These are phyloP conservation scores for Solanum gandarillasii DNA, from an alignment of 257 asterid genomes.

Conservation along the genomic window DNA sequence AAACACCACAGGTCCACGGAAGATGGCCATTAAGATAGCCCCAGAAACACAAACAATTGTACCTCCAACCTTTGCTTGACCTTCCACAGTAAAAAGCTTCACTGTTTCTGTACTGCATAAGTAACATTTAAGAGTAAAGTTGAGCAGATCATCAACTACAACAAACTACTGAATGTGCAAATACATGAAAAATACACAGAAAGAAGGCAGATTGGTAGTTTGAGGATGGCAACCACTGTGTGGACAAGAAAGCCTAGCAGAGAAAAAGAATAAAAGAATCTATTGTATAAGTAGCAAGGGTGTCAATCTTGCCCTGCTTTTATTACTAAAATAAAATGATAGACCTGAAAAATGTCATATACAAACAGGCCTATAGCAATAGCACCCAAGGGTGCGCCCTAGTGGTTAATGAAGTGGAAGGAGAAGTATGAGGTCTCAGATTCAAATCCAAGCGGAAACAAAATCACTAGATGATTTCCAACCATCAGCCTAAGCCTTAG, in stretches of 20 bases:
- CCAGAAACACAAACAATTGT: conserved; percentile 84
- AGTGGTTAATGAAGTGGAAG: background rate
- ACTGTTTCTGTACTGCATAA: conserved; percentile 90
- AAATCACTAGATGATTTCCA: background rate
- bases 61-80: conserved; percentile 90
- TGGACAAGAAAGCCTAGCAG: background rate
- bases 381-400: background rate
- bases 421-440: background rate
- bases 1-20: conserved; percentile 81
- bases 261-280: background rate
- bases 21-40: conserved; percentile 78
- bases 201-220: background rate
- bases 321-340: background rate
- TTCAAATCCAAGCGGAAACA: background rate
- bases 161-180: background rate
- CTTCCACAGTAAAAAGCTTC: conserved; percentile 61
- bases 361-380: background rate
- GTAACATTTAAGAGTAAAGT: conserved; percentile 20
- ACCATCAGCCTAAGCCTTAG: background rate
- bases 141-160: background rate
- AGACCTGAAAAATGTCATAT: background rate
- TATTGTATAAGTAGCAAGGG: background rate
- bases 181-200: background rate
- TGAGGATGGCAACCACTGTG: background rate
- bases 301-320: background rate